Base-by-base conservation (phyloP, 306 rosid genomes). In the Dalbergia cochinchinensis region DNA sequence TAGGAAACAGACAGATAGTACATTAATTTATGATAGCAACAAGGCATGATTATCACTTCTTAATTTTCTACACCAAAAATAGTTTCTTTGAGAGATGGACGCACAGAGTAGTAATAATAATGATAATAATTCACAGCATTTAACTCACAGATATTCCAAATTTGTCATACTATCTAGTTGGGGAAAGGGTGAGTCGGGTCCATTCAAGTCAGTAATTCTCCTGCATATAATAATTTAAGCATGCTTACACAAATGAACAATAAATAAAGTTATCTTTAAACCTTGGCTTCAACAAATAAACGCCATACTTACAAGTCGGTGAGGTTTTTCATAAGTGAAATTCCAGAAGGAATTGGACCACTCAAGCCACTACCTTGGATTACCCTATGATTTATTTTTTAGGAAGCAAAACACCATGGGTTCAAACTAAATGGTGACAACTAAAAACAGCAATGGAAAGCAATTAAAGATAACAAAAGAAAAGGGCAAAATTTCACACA, bases 151-250 rank as follows among this genome's bases (percentile, higher is more conserved):
- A 60, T 0, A 53, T 19, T 67, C 74, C 81, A 85, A 31, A 0
- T 70, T 79, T 68, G n/a, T 87, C 88, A 89, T 50, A 18, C 39
- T 35, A 35, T 26, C 31, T 1, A 94, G 11, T 33, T n/a, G 74
- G 0, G 96, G 98, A 78, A 94, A 87, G 12, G 20, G 3, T 11
- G 87, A 78, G 58, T 81, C 82, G 3, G 92, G 15, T 82, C 97
- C 97, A 73, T 53, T 86, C 85, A 94, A 84, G 85, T 91, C 93
- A 31, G 84, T 85, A 34, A 94, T 83, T 83, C 96, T 92, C 92
- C 98, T 94, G 85, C 84, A 81, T 31, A 39, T 63, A 26, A 65
- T 58, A 53, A 64, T 59, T 61, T 12, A 63, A 71, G n/a, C 65
- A 73, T 22, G 45, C 26, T 48, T 61, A 41, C 18, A 26, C 62